Conservation (phyloP, 2,329 filamentous ascomycete species). For the Aspergillus tanneri region DNA sequence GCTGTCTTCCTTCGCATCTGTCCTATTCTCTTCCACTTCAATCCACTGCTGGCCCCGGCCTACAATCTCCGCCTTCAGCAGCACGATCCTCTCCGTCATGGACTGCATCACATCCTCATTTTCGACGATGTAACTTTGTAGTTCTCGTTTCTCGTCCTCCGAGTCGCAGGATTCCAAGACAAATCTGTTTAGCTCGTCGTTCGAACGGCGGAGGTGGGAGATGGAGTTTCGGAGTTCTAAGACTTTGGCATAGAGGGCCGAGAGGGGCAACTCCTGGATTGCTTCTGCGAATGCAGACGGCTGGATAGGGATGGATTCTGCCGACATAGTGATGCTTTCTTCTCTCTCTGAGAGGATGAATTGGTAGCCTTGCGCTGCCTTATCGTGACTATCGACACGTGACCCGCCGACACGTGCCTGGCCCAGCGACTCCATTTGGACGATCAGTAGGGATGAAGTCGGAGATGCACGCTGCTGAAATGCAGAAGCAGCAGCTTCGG, state of each 20-base stretch:
- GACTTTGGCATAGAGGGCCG: constrained; percentile 60
- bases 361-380: too few relatives aligned
- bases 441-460: too few relatives aligned
- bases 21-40: constrained; percentile 29
- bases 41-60: constrained; percentile 56
- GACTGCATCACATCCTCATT: constrained; percentile 57
- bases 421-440: too few relatives aligned
- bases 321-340: constrained; percentile 45
- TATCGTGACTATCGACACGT: too few relatives aligned
- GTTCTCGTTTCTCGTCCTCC: constrained; percentile 45
- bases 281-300: constrained; percentile 55
- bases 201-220: constrained; percentile 57
- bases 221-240: constrained; percentile 62
- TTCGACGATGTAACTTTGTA: constrained; percentile 50
- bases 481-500: too few relatives aligned
- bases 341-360: background rate
- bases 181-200: constrained; percentile 56
- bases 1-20: constrained; percentile 12
- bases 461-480: too few relatives aligned
- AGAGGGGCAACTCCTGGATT: constrained; percentile 57
- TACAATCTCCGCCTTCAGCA: constrained; percentile 55
- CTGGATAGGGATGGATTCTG: constrained; percentile 50
- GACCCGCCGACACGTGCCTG: too few relatives aligned
- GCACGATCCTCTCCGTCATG: constrained; percentile 55
- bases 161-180: constrained; percentile 51